Evolutionary conservation across 306 rosid species (phyloP).

Genomic region (Cicer pinnatifidum): DNA sequence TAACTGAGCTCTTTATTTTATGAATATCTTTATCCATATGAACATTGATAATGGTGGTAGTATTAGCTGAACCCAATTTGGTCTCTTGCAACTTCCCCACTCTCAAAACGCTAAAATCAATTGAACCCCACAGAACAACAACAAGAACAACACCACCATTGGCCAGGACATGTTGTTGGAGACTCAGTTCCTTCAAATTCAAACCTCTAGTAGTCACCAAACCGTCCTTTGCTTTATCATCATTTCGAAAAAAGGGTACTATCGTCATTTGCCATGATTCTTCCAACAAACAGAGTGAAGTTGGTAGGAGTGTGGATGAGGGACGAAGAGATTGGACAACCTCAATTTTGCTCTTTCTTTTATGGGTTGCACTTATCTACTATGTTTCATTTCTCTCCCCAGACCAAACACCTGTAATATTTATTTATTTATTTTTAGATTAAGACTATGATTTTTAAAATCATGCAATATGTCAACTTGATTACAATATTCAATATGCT

Average conservation of each 20-base stretch:
- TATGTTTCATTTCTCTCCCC: conserved; percentile 79
- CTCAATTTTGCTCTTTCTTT: conserved; percentile 67
- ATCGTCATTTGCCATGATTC: conserved; percentile 49
- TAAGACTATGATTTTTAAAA: too few species aligned
- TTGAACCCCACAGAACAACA: conserved; percentile 40
- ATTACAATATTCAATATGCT: neutral
- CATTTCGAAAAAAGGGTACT: conserved; percentile 39
- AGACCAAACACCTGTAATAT: conserved; percentile 85
- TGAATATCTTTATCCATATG: neutral
- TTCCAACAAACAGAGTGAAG: conserved; percentile 43
- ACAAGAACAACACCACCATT: neutral
- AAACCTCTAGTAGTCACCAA: conserved; percentile 31
- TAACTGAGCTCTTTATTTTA: too few species aligned
- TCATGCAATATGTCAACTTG: neutral
- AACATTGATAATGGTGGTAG: conserved; percentile 36
- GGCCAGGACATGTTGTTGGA: neutral
- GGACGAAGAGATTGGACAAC: conserved; percentile 80
- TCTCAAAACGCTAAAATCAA: conserved; percentile 38
- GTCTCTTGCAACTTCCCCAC: conserved; percentile 61
- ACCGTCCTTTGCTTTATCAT: conserved; percentile 22
- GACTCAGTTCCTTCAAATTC: conserved; percentile 12
- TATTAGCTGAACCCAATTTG: conserved; percentile 54
- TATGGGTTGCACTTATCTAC: conserved; percentile 80
- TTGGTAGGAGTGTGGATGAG: conserved; percentile 49
- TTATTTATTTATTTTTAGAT: too few species aligned